phyloP scores from a whole-genome alignment of 176 grass and related monocot genomes.

The Paspalum notatum region DNA sequence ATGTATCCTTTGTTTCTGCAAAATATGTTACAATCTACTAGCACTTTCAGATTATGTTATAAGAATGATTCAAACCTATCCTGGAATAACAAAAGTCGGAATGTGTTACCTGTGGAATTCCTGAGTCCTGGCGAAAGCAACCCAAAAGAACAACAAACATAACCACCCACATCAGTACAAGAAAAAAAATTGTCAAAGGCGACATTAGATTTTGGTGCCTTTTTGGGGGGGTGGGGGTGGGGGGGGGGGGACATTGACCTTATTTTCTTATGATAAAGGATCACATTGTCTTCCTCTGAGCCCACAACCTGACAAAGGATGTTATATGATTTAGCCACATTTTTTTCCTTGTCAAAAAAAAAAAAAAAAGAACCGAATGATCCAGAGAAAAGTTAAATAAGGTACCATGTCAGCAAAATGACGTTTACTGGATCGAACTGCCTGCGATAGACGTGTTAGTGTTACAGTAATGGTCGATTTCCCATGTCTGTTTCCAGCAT shows the following conservation, averaged over 20 bases:
- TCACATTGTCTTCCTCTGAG: slow-evolving; percentile 86
- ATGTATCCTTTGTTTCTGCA: no score
- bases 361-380: slow-evolving; percentile 41
- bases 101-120: slow-evolving; percentile 83
- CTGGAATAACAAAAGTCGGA: slow-evolving; percentile 18
- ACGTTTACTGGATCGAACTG: slow-evolving; percentile 60
- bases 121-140: slow-evolving; percentile 55
- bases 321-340: slow-evolving; percentile 10
- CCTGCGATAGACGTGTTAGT: slow-evolving; percentile 58
- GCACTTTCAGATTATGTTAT: no score
- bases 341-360: no score
- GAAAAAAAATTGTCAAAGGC: slow-evolving; percentile 10
- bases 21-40: no score
- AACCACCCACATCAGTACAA: slow-evolving; percentile 44
- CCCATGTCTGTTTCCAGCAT: slow-evolving; percentile 61
- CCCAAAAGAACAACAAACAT: slow-evolving; percentile 29
- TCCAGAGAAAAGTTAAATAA: slow-evolving; percentile 12
- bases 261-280: slow-evolving; percentile 93
- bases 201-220: slow-evolving; percentile 6
- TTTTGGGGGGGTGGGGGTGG: slow-evolving; percentile 3
- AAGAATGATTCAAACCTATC: no score
- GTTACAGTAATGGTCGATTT: slow-evolving; percentile 71
- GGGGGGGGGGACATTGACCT: slow-evolving; percentile 53
- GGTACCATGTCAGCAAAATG: slow-evolving; percentile 80
- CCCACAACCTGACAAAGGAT: slow-evolving; percentile 76